Conservation (phyloP, 1,284 basidiomycete genomes). For the Sparassis latifolia region DNA sequence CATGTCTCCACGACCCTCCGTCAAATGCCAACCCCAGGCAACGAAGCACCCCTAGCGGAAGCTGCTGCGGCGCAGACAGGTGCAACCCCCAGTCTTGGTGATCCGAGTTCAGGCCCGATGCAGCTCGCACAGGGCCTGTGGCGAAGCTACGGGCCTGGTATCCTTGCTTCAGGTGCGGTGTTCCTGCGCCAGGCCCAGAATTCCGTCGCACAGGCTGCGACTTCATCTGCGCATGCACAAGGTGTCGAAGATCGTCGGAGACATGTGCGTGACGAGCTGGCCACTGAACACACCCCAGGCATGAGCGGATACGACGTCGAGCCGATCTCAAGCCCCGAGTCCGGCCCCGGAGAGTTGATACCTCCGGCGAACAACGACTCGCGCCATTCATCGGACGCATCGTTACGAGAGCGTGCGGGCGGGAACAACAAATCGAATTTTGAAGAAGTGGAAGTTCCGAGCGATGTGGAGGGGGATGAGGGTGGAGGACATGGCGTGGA, state of each 20-base stretch:
- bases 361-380: slow-evolving; percentile 27
- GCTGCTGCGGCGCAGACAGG: slow-evolving; percentile 25
- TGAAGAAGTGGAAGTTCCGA: slow-evolving; percentile 61
- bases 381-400: slow-evolving; percentile 31
- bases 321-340: slow-evolving; percentile 13
- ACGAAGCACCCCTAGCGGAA: slow-evolving; percentile 18
- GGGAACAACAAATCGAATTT: slow-evolving; percentile 34
- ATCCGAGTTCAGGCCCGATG: slow-evolving; percentile 56
- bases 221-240: slow-evolving; percentile 14
- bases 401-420: slow-evolving; percentile 35
- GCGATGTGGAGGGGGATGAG: slow-evolving; percentile 58
- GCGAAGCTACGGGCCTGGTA: slow-evolving; percentile 66
- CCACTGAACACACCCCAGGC: slow-evolving; percentile 18
- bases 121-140: slow-evolving; percentile 62
- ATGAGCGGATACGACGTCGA: slow-evolving; percentile 20
- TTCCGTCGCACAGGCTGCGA: slow-evolving; percentile 13
- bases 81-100: slow-evolving; percentile 40
- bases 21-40: slow-evolving; percentile 22
- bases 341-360: slow-evolving; percentile 17
- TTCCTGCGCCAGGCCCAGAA: slow-evolving; percentile 42
- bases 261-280: slow-evolving; percentile 54
- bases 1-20: slow-evolving; percentile 42
- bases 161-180: slow-evolving; percentile 59
- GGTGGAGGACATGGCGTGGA: slow-evolving; percentile 15
- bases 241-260: slow-evolving; percentile 34